Base-by-base conservation (phyloP, 805 yeast species). In the Wickerhamomyces xylosicus region DNA sequence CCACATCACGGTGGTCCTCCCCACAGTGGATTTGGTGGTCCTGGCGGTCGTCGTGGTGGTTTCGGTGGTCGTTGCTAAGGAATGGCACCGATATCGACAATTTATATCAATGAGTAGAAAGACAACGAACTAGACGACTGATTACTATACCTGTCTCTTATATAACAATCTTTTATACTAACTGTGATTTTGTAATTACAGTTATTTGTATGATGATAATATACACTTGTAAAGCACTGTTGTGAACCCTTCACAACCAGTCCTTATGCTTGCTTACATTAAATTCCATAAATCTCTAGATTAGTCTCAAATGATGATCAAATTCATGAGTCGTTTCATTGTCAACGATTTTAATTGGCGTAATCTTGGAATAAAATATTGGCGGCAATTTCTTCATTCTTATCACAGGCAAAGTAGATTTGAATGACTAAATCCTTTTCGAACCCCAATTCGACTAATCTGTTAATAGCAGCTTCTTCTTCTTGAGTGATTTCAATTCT, bases 321-420 rank as follows among this genome's bases (percentile, higher is more conserved):
- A 9, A n/a, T n/a, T n/a, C n/a, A n/a, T n/a, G n/a, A n/a, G n/a
- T n/a, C n/a, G n/a, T n/a, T n/a, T n/a, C n/a, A n/a, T n/a, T n/a
- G n/a, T n/a, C n/a, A n/a, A n/a, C n/a, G n/a, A n/a, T n/a, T 25
- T n/a, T 43, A 50, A 38, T 62, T 64, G 36, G 64, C 64, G 38
- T 72, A 74, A 44, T 73, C 80, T 54, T 71, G 72, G 54, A 92
- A 84, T 50, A 92, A 69, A 55, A 86, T 75, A 64, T 92, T 92
- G 18, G 97, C 98, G 33, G 98, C 87, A 53, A 85, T 74, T 66
- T 90, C 96, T 66, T 92, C 98, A 62, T 92, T 86, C 65, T 87
- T 90, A 55, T 92, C 98, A 62, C 98, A 92, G 33, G 97, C 97
- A 71, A 92, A 79, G 65, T 85, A 92, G 22, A 94, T 95, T 66